Conservation (phyloP, 805 yeast species). For the Candida vartiovaarae region DNA sequence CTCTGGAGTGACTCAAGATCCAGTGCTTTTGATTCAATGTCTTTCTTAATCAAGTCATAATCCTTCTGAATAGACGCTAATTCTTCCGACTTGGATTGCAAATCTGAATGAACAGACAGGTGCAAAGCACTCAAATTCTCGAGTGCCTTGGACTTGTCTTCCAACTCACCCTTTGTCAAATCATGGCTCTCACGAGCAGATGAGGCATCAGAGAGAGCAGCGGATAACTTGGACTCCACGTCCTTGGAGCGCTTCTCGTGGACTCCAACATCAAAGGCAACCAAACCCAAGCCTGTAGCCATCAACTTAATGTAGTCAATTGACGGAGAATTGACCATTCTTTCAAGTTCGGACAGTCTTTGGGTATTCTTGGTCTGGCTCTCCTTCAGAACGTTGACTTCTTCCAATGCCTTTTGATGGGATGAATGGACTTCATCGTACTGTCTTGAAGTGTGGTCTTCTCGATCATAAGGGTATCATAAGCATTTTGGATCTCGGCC, state of each 20-base stretch:
- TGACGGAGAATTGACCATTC: conserved; percentile 22
- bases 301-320: conserved; percentile 23
- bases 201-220: neutral
- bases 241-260: conserved; percentile 4
- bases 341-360: too few species aligned
- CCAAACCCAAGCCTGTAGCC: conserved; percentile 22
- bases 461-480: too few species aligned
- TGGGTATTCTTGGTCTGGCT: conserved; percentile 5
- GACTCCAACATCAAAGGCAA: conserved; percentile 6
- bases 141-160: neutral
- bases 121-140: neutral
- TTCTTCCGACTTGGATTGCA: neutral
- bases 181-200: neutral
- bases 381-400: neutral
- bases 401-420: too few species aligned
- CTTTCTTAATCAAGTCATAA: too few species aligned
- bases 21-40: too few species aligned
- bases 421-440: too few species aligned
- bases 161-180: neutral
- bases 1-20: neutral
- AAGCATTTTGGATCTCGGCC: too few species aligned
- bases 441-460: too few species aligned
- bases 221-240: neutral
- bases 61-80: neutral
- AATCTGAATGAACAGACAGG: neutral